These are phyloP conservation scores for Claviceps sorghi DNA, from an alignment of 2,329 filamentous ascomycete species.

Conservation along the genomic window DNA sequence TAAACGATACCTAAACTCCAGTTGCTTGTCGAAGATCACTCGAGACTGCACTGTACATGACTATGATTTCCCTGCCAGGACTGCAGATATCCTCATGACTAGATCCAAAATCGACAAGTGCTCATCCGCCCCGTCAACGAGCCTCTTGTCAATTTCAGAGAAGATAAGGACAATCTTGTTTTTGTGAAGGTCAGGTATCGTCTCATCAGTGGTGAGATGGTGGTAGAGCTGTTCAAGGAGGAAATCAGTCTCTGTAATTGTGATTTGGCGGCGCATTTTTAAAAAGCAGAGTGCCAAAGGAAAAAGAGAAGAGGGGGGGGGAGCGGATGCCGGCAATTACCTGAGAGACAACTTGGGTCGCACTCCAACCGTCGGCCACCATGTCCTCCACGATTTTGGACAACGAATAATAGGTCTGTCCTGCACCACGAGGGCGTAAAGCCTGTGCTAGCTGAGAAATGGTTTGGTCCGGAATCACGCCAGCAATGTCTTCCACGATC, in stretches of 20 bases:
- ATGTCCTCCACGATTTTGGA: slow-evolving; percentile 74
- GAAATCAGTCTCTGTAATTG: slow-evolving; percentile 5
- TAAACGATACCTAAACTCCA: slow-evolving; percentile 1
- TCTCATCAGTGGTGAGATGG: slow-evolving; percentile 67
- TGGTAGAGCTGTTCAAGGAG: slow-evolving; percentile 53
- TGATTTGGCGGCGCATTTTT: not conserved
- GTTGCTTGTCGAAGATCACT: not conserved
- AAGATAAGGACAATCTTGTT: slow-evolving; percentile 81
- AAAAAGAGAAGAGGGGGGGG: too few relatives aligned
- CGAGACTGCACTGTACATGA: not conserved
- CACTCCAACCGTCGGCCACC: slow-evolving; percentile 94
- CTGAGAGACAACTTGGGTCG: slow-evolving; percentile 72
- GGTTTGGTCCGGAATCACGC: slow-evolving; percentile 68
- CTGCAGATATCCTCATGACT: slow-evolving; percentile 62
- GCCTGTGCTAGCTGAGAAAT: slow-evolving; percentile 57
- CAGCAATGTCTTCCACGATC: slow-evolving; percentile 87
- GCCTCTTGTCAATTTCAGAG: slow-evolving; percentile 83
- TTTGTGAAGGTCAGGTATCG: slow-evolving; percentile 72
- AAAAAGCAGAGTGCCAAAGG: not conserved
- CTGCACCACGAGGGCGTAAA: slow-evolving; percentile 55
- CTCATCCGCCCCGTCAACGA: slow-evolving; percentile 91
- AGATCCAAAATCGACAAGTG: slow-evolving; percentile 83
- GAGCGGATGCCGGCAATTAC: slow-evolving; percentile 31
- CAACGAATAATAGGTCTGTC: slow-evolving; percentile 56
- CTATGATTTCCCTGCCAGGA: slow-evolving; percentile 38